Conservation (phyloP, 805 yeast species). For the Cyberlindnera meyerae region DNA sequence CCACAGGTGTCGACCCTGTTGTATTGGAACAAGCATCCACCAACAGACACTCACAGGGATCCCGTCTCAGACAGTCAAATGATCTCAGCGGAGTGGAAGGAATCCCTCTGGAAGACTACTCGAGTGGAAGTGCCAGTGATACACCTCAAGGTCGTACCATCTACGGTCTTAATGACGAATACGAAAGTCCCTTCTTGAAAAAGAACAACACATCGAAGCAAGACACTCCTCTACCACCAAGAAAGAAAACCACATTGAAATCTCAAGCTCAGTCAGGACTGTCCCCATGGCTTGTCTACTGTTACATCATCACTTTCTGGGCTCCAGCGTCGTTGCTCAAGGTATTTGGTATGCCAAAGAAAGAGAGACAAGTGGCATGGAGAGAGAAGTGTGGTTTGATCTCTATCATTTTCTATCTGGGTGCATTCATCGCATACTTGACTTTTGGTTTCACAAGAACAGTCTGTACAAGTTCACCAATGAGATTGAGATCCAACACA, state of each 20-base stretch:
- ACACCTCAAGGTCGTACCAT: conserved; percentile 41
- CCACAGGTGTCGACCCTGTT: conserved; percentile 67
- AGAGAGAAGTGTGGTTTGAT: conserved; percentile 89
- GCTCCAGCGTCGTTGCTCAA: conserved; percentile 73
- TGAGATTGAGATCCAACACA: conserved; percentile 56
- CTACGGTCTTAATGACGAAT: conserved; percentile 60
- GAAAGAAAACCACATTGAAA: conserved; percentile 9
- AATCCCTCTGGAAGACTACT: conserved; percentile 20
- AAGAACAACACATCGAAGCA: conserved; percentile 4
- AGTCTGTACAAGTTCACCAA: conserved; percentile 51
- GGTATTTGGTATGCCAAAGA: conserved; percentile 71
- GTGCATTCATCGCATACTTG: conserved; percentile 74
- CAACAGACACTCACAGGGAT: conserved; percentile 13
- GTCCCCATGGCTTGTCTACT: conserved; percentile 75
- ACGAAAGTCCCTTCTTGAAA: conserved; percentile 24
- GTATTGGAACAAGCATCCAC: conserved; percentile 13
- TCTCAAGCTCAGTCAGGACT: conserved; percentile 9
- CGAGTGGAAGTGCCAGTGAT: conserved; percentile 5
- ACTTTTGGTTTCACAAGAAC: conserved; percentile 88
- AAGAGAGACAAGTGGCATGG: conserved; percentile 92
- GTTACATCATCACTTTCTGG: conserved; percentile 83
- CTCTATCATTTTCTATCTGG: conserved; percentile 66
- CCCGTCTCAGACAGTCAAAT: conserved; percentile 7
- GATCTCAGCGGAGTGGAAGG: conserved; percentile 11
- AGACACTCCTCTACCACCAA: background rate